Evolutionary conservation across 2,329 filamentous ascomycete genomes (phyloP), one percentile per base, ranked within the genome.

Genomic region (Botryotinia narcissicola): DNA sequence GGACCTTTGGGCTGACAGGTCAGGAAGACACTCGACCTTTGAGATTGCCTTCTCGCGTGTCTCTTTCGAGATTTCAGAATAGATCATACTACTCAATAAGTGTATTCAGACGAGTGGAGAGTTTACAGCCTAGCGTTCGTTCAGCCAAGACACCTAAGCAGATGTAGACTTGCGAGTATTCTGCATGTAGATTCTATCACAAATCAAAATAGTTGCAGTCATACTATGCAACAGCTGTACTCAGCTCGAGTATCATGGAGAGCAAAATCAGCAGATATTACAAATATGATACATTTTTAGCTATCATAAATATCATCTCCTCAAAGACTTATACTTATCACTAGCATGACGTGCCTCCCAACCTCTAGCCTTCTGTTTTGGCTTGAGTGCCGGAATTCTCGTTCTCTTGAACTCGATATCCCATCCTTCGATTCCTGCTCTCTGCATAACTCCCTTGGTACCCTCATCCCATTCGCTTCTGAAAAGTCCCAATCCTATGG

Each of bases 401-500:
- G 92, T 92, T 80, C 90, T 89, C 85, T 93, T 93, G 83, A 97
- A 93, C 84, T 98, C 93, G 76, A 98, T 82, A 80, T 97, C 91
- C 74, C 90, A 90, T 66, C 94, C 94, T 42, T 89, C 87, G 75
- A 97, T 86, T 74, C 89, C 90, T 78, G 92, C 88, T 78, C 93
- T 88, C 80, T 90, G 86, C 95, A 99, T 98, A 76, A 99, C 93
- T 69, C 86, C 90, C n/a, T 89, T 90, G 71, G 93, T 99, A 79
- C 88, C 89, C 74, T 96, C 93, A 82, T 99, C 96, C 93, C 95
- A 98, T 77, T 92, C 85, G 74, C 90, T 91, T 77, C 96, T 90
- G 90, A 98, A 99, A 78, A 99, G 85, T 81, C 90, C 93, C 78
- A 94, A 92, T 61, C 95, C 95, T 74, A 98, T 90, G 12, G 95